Conservation (phyloP, 345 rosid genomes). For the Eucalyptus tenuipes region DNA sequence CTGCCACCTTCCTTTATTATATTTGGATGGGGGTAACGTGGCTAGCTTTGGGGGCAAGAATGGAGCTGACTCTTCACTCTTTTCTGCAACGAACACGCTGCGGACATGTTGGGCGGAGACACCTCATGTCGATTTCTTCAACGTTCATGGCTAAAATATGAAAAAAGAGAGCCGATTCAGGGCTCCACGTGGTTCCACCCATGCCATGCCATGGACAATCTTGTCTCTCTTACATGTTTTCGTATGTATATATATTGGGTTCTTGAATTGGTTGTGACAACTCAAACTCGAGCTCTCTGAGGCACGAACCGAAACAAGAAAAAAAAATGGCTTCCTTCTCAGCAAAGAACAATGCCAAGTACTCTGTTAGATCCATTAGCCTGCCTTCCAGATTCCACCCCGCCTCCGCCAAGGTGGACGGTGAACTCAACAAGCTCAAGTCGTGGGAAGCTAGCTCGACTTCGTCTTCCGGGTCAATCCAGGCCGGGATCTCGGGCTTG, state of each 20-base stretch:
- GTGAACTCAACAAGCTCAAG: slow-evolving; percentile 35
- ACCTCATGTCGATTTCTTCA: neutral
- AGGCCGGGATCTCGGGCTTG: slow-evolving; percentile 20
- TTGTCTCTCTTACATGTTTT: neutral
- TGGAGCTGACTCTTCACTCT: neutral
- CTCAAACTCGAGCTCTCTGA: neutral
- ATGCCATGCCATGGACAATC: neutral
- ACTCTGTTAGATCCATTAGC: slow-evolving; percentile 47
- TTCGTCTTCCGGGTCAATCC: slow-evolving; percentile 13
- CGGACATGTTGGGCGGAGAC: neutral
- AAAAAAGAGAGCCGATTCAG: neutral
- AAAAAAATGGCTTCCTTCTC: neutral
- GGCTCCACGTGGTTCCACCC: neutral
- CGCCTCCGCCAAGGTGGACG: slow-evolving; percentile 18
- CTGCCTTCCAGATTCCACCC: slow-evolving; percentile 72
- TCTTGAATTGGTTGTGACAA: neutral
- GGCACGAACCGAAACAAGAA: neutral
- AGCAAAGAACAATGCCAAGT: neutral
- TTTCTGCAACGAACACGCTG: neutral
- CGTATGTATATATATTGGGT: neutral
- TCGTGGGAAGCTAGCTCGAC: slow-evolving; percentile 10
- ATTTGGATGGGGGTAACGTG: neutral
- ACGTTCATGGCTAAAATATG: neutral
- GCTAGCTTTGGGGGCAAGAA: neutral
- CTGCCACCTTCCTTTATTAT: neutral